Conservation (phyloP, 2,329 filamentous ascomycete genomes). For the Aspergillus arachidicola region DNA sequence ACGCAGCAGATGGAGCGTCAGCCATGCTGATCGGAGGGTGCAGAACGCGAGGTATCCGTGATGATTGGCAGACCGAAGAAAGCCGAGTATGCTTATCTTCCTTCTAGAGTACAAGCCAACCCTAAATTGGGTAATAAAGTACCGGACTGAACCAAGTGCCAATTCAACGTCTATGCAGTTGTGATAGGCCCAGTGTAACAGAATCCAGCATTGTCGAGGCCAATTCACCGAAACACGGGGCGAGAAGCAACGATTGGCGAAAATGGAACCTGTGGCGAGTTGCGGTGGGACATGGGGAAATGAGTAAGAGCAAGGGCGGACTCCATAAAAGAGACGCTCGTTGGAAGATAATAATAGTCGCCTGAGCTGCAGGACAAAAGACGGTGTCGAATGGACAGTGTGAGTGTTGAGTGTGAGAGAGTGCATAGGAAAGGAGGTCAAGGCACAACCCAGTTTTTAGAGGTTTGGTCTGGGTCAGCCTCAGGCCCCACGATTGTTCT, state of each 20-base stretch:
- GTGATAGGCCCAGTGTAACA: conserved; percentile 3
- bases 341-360: background rate
- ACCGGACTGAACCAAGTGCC: conserved; percentile 2
- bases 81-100: conserved; percentile 3
- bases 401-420: background rate
- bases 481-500: background rate
- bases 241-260: conserved; percentile 6
- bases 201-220: conserved; percentile 18
- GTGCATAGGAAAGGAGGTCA: background rate
- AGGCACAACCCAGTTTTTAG: background rate
- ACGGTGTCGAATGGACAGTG: background rate
- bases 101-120: background rate
- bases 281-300: conserved; percentile 21
- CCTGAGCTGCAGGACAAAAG: conserved; percentile 1
- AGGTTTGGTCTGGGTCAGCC: background rate
- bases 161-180: conserved; percentile 11
- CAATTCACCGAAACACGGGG: conserved; percentile 18
- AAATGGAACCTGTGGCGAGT: conserved; percentile 19
- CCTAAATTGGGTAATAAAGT: background rate
- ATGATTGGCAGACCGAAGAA: conserved; percentile 1
- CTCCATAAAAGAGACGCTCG: conserved; percentile 6
- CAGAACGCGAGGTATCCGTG: background rate
- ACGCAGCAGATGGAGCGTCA: conserved; percentile 19
- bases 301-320: background rate
- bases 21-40: conserved; percentile 17